Percentiles rank a stretch among this genome's conserved stretches.
Conservation (phyloP, 169 alveolate species). For the Eimeria sp. region DNA sequence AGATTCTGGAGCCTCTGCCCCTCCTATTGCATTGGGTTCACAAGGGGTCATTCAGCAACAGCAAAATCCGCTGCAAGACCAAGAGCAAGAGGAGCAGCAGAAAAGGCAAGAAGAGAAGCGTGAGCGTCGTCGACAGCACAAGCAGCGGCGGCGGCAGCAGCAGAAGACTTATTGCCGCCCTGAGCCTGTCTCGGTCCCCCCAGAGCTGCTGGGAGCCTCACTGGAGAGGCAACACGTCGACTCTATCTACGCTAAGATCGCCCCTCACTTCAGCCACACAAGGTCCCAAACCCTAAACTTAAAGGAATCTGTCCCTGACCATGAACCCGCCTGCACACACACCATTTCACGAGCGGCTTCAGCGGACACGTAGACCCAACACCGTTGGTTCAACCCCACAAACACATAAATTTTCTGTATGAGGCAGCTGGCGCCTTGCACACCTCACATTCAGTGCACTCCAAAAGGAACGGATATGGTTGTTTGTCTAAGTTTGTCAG, state of each 20-base stretch:
- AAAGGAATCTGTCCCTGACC: not conserved
- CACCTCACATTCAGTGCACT: not conserved
- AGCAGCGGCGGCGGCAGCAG: slow-evolving; percentile 50
- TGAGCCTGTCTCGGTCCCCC: slow-evolving; percentile 51
- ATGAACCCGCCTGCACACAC: not conserved
- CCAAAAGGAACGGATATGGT: no score
- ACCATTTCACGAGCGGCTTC: not conserved
- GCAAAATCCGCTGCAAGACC: slow-evolving; percentile 24
- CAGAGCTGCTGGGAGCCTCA: slow-evolving; percentile 48
- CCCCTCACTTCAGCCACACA: slow-evolving; percentile 58
- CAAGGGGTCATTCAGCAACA: not conserved
- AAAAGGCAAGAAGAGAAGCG: not conserved
- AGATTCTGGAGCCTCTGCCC: not conserved
- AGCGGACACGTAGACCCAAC: no score
- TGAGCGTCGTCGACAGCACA: slow-evolving; percentile 48
- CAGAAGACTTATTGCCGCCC: slow-evolving; percentile 33
- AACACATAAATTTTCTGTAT: no score
- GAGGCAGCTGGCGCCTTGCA: not conserved
- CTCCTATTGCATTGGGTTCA: not conserved
- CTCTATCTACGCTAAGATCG: slow-evolving; percentile 46
- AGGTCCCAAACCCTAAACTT: slow-evolving; percentile 3
- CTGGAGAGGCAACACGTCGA: slow-evolving; percentile 64
- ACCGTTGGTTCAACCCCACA: no score
- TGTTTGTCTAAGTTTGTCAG: no score
- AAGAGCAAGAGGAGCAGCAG: not conserved